Evolutionary conservation across 768 basidiomycete genomes (phyloP).

Genomic region (Collybia sordida): DNA sequence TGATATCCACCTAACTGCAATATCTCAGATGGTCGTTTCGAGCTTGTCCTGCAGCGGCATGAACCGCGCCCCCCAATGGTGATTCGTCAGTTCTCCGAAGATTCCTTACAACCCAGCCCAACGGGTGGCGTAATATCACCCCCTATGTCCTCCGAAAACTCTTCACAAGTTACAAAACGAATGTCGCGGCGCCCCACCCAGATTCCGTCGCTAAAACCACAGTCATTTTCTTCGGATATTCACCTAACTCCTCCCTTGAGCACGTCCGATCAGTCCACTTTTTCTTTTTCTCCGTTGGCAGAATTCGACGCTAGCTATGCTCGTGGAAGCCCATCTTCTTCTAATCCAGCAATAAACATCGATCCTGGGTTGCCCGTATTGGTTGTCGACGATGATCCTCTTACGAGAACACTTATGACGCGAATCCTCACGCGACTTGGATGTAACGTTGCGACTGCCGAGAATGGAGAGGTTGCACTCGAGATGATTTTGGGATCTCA

Average conservation of each 20-base stretch:
- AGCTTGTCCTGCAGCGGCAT: conserved; percentile 47
- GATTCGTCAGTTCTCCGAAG: conserved; percentile 1
- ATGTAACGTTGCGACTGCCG: conserved; percentile 75
- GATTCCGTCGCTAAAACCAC: conserved; percentile 34
- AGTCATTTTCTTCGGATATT: conserved; percentile 28
- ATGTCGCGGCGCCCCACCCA: conserved; percentile 31
- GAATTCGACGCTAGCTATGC: conserved; percentile 37
- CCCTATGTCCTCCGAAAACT: conserved; percentile 3
- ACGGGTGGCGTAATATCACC: not conserved
- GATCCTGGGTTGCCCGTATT: conserved; percentile 62
- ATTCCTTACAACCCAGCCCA: not conserved
- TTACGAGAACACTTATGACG: conserved; percentile 81
- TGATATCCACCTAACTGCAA: not conserved
- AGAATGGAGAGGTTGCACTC: conserved; percentile 80
- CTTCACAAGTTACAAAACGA: not conserved
- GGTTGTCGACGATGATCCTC: conserved; percentile 81
- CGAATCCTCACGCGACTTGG: conserved; percentile 78
- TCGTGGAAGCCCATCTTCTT: conserved; percentile 37
- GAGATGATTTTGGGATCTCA: conserved; percentile 61
- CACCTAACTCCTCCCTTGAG: conserved; percentile 20
- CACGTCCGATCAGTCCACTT: conserved; percentile 17
- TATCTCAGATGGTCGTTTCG: conserved; percentile 52
- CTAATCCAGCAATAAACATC: conserved; percentile 36
- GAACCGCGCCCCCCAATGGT: conserved; percentile 28
- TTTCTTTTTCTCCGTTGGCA: conserved; percentile 28